Conservation (phyloP, 192 early-diverging fungal species). For the Gamsiella multidivaricata region DNA sequence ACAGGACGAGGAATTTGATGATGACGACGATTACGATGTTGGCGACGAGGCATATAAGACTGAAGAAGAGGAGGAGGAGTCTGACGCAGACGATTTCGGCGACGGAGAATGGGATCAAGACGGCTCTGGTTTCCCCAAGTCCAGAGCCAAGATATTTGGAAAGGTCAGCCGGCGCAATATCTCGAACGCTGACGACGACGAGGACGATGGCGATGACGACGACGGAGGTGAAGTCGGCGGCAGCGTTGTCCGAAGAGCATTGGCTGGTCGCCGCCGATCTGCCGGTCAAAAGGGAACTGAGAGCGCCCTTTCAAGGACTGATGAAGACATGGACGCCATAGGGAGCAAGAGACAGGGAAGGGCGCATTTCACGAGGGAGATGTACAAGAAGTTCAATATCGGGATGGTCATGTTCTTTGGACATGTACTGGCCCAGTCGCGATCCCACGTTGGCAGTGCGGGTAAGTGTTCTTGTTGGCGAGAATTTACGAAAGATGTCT, state of each 20-base stretch:
- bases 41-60: conserved; percentile 37
- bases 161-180: background rate
- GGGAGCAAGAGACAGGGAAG: no score
- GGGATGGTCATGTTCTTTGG: conserved; percentile 68
- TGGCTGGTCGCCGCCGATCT: background rate
- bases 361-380: conserved; percentile 15
- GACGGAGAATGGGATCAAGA: conserved; percentile 43
- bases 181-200: conserved; percentile 2
- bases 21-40: conserved; percentile 41
- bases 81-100: conserved; percentile 13
- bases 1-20: conserved; percentile 14
- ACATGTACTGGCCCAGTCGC: conserved; percentile 65
- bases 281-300: no score
- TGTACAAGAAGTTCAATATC: conserved; percentile 17
- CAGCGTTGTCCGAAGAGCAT: background rate
- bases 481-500: background rate
- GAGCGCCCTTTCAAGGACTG: no score
- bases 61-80: conserved; percentile 24
- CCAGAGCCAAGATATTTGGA: background rate
- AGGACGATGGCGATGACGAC: conserved; percentile 9
- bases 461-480: conserved; percentile 64
- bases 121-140: background rate
- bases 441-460: conserved; percentile 68
- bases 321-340: no score
- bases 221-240: conserved; percentile 3